These are phyloP conservation scores for Penicillium glabrum DNA, from an alignment of 2,329 filamentous ascomycete genomes.

Conservation along the genomic window DNA sequence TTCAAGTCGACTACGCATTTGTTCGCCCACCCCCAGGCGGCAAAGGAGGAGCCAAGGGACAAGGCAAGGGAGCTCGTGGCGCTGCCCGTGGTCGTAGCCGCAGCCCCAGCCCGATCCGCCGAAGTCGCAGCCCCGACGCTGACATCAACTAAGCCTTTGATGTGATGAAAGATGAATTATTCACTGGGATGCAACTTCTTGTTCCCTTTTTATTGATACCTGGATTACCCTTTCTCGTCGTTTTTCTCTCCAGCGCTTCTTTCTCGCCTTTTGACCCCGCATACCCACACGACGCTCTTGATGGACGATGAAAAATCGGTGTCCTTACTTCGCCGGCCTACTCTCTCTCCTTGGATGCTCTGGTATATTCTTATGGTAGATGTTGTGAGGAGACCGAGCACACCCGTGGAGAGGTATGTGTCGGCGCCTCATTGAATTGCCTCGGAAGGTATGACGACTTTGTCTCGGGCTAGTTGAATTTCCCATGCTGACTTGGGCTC, in stretches of 20 bases:
- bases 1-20: conserved; percentile 65
- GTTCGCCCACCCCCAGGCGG: conserved; percentile 58
- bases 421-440: conserved; percentile 28
- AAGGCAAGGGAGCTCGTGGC: conserved; percentile 44
- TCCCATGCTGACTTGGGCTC: conserved; percentile 17
- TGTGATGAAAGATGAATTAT: conserved; percentile 6
- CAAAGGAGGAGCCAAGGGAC: conserved; percentile 38
- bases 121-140: conserved; percentile 46
- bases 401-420: conserved; percentile 18
- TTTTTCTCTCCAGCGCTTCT: conserved; percentile 12
- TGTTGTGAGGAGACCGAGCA: not conserved
- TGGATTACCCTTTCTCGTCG: conserved; percentile 9
- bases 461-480: not conserved
- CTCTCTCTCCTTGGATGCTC: conserved; percentile 7
- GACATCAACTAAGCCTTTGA: conserved; percentile 31
- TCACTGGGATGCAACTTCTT: conserved; percentile 1
- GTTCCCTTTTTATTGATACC: conserved; percentile 12
- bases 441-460: conserved; percentile 25
- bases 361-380: not conserved
- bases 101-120: conserved; percentile 37
- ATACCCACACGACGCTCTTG: conserved; percentile 8
- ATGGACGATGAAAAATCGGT: conserved; percentile 7
- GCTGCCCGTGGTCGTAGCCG: conserved; percentile 42
- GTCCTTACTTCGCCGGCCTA: conserved; percentile 25
- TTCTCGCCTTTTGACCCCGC: not conserved